These are phyloP conservation scores for Achlya hypogyna DNA, from an alignment of 352 stramenopile genomes.

Conservation along the genomic window DNA sequence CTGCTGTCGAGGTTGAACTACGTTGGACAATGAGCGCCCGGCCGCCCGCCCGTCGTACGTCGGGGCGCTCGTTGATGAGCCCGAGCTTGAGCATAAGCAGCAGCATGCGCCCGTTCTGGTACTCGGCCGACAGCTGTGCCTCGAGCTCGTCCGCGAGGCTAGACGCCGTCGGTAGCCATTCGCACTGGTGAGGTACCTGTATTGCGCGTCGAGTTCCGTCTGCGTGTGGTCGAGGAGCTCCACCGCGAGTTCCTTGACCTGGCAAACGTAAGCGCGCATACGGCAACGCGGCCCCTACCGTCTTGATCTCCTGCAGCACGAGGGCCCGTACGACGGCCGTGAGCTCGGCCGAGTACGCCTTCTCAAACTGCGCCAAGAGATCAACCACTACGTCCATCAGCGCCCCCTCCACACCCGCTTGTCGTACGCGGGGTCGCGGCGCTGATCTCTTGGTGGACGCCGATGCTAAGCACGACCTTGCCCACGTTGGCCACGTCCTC, in stretches of 20 bases:
- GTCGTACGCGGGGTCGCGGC: background rate
- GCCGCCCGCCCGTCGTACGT: conserved; percentile 20
- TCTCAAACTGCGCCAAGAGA: conserved; percentile 7
- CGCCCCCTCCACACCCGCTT: background rate
- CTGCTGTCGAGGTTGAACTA: conserved; percentile 41
- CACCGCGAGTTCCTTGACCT: background rate
- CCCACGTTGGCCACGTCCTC: conserved; percentile 64
- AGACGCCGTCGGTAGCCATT: background rate
- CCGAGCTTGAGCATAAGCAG: conserved; percentile 52
- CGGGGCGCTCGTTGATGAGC: conserved; percentile 73
- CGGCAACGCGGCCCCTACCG: background rate
- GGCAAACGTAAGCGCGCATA: background rate
- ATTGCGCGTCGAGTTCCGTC: background rate
- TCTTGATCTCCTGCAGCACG: background rate
- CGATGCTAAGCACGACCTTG: conserved; percentile 23
- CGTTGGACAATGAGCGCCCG: background rate
- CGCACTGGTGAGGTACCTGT: background rate
- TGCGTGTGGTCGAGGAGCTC: background rate
- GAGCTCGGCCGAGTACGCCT: background rate
- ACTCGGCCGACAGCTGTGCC: conserved; percentile 47
- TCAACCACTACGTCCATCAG: background rate
- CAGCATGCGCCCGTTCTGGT: conserved; percentile 71
- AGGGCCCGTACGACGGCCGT: background rate
- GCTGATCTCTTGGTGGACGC: background rate
- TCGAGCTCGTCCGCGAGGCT: conserved; percentile 32